Percentiles rank a stretch among this genome's conserved stretches.
Conservation (phyloP, 2,329 filamentous ascomycete species). For the Podosphaera xanthii region DNA sequence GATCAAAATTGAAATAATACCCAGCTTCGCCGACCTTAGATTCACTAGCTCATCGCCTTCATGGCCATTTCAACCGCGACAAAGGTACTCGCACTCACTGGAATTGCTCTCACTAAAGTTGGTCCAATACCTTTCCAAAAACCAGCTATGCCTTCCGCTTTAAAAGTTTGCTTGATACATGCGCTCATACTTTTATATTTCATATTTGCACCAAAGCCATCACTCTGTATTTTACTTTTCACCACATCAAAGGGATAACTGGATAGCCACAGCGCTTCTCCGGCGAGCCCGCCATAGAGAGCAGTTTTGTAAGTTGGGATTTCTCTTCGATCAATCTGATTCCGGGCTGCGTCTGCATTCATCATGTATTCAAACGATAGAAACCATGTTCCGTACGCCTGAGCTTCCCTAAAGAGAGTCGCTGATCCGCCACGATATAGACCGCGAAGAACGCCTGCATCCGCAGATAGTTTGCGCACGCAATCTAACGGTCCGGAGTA, state of each 20-base stretch:
- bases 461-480: conserved; percentile 54
- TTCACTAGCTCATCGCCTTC: conserved; percentile 29
- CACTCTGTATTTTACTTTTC: conserved; percentile 99
- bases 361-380: conserved; percentile 88
- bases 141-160: conserved; percentile 50
- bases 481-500: conserved; percentile 80
- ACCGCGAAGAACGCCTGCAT: conserved; percentile 44
- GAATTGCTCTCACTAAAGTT: conserved; percentile 84
- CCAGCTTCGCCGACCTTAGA: too few species aligned
- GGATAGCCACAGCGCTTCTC: conserved; percentile 77
- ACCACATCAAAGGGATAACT: conserved; percentile 94
- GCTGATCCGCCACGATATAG: conserved; percentile 76
- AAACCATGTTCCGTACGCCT: conserved; percentile 94
- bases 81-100: conserved; percentile 93
- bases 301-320: conserved; percentile 73
- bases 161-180: conserved; percentile 68
- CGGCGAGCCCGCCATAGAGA: conserved; percentile 75
- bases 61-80: conserved; percentile 52
- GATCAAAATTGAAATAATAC: too few species aligned
- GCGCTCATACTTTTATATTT: conserved; percentile 66
- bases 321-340: conserved; percentile 49
- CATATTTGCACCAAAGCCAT: conserved; percentile 56
- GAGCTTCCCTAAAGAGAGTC: conserved; percentile 69
- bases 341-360: conserved; percentile 66
- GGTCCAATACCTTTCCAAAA: conserved; percentile 93